Base-by-base conservation (phyloP, 1,284 basidiomycete species). In the Takashimella tepidaria region DNA sequence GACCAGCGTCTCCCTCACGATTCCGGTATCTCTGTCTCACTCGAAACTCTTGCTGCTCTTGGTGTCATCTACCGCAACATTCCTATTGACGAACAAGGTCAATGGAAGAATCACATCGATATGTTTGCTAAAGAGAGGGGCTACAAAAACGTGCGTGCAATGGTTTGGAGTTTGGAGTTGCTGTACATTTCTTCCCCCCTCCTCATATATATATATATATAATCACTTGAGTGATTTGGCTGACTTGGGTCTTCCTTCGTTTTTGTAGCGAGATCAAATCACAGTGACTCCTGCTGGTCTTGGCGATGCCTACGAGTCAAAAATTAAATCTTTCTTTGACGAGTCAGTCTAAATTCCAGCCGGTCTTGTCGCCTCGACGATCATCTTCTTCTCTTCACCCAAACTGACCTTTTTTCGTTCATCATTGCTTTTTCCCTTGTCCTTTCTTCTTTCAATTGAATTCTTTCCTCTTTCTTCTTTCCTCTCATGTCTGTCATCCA, bases 1-100 rank as follows among this genome's bases (percentile, higher is more conserved):
- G 87, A 91, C 75, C 88, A 89, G 67, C 83, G 86, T 41, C 81
- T 87, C 16, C 79, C 81, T 1, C 90, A 92, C 62, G 83, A 89
- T 70, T 84, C 86, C 1, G 82, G 81, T 3, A 71, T 64, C 47
- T 73, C 79, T 1, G 83, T 88, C 23, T 69, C 80, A 0, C 60
- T 72, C 2, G 74, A 79, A 13, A 75, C 72, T 1, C 81, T 92
- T 44, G 62, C 70, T 0, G 59, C 72, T 16, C 76, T 89, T 54
- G 84, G 84, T 1, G 82, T 90, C 50, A 78, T 81, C 55, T 79
- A 82, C 69, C 83, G 82, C 79, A 68, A 71, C 37, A 83, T 90
- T 56, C 83, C 83, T 0, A 73, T 87, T 23, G 81, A 83, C 31
- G 57, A 68, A 4, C 71, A 72, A 27, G 78, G 72, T 4, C 52